phyloP scores from a whole-genome alignment of 176 grass and related monocot species.

The Cymbopogon citratus region DNA sequence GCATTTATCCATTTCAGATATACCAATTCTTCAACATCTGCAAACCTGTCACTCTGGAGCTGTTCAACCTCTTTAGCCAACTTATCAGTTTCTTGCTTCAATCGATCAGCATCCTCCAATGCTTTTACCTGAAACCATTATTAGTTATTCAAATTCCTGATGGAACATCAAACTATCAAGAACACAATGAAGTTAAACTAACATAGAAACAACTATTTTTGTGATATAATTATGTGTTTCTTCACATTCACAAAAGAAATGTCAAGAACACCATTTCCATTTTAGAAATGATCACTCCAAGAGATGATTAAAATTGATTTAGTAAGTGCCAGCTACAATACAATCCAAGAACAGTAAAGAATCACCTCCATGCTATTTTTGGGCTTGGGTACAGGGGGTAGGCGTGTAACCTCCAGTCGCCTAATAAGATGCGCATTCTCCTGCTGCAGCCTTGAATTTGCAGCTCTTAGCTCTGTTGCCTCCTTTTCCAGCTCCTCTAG shows the following conservation, averaged over 20 bases:
- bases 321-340: constrained; percentile 26
- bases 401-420: constrained; percentile 46
- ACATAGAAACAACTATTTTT: constrained; percentile 17
- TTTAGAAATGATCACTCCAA: constrained; percentile 9
- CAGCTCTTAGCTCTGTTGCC: constrained; percentile 44
- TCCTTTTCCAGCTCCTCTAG: constrained; percentile 61
- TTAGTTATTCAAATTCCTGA: constrained; percentile 25
- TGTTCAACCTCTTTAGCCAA: constrained; percentile 71
- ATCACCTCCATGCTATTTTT: constrained; percentile 61
- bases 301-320: constrained; percentile 27
- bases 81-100: constrained; percentile 72
- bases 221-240: constrained; percentile 18
- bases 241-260: constrained; percentile 20
- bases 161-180: constrained; percentile 19
- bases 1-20: constrained; percentile 99
- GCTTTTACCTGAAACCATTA: constrained; percentile 57
- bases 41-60: constrained; percentile 56
- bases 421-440: constrained; percentile 66
- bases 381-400: constrained; percentile 39
- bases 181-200: constrained; percentile 3
- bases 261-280: constrained; percentile 10
- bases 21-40: constrained; percentile 90
- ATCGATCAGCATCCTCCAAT: constrained; percentile 45
- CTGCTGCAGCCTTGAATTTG: constrained; percentile 51
- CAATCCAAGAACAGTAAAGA: constrained; percentile 23